Base-by-base conservation (phyloP, 495 filamentous ascomycete species). In the Aspergillus biplanus region DNA sequence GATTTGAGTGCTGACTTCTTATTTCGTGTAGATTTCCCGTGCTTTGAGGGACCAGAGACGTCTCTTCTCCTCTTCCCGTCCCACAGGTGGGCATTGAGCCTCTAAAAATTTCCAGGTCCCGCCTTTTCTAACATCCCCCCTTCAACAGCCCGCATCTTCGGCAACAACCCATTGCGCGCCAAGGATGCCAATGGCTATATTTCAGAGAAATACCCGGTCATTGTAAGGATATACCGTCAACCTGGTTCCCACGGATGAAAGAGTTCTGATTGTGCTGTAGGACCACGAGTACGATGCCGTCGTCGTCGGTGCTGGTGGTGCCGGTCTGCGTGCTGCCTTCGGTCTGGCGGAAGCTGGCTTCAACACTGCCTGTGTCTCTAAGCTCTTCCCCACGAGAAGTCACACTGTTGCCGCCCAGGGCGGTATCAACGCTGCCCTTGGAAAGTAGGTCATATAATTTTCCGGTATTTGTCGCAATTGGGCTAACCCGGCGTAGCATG, bases 281-380 rank as follows among this genome's bases (percentile, higher is more conserved):
- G 87, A 90, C 67, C 88, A 90, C 73, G 88, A 90, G 73, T 90
- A 90, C 72, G 88, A 90, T 89, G 95, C 95, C 39, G 83, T 98
- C 69, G 94, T 98, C 56, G 91, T 98, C 64, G 94, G 94, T 73
- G 94, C 94, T 65, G 94, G 94, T 67, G 94, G 94, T 71, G 87
- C 94, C 63, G 94, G 94, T 79, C 86, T 98, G 66, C 92, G 94
- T 70, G 94, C 94, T 56, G 94, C 94, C 52, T 96, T 97, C 80
- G 94, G 94, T 79, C 86, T 98, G 60, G 94, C 94, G 66, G 94
- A 98, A 80, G 94, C 94, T 70, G 94, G 94, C 52, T 97, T 98
- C 85, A 97, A 97, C 78, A 97, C 93, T 57, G 94, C 94, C 59
- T 98, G 94, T 82, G 95, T 98, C 80, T 96, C 92, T 46, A 98